phyloP scores from a whole-genome alignment of 2,329 filamentous ascomycete genomes.

The Rutstroemia sydowiana region DNA sequence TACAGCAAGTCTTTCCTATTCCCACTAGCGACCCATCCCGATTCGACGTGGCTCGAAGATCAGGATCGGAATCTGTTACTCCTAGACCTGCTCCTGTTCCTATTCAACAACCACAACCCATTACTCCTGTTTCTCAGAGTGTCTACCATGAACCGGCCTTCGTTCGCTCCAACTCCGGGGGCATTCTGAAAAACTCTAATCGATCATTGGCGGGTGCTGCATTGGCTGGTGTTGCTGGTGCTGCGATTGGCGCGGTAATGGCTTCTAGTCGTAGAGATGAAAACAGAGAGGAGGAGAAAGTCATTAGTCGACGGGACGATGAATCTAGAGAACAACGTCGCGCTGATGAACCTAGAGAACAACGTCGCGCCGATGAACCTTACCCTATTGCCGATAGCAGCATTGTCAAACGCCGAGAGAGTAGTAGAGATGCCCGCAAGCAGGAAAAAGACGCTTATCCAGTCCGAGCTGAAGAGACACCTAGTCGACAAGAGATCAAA shows the following conservation, averaged over 20 bases:
- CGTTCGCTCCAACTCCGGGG: conserved; percentile 25
- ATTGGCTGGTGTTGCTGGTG: conserved; percentile 42
- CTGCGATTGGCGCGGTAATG: conserved; percentile 41
- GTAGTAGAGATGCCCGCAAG: conserved; percentile 16
- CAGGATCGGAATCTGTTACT: conserved; percentile 37
- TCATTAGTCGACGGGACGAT: conserved; percentile 14
- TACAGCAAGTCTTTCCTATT: conserved; percentile 61
- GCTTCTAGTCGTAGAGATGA: conserved; percentile 32
- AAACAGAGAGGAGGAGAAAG: conserved; percentile 6
- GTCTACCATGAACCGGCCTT: conserved; percentile 49
- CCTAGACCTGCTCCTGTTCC: conserved; percentile 53
- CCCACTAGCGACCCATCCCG: conserved; percentile 57
- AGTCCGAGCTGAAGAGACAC: conserved; percentile 19
- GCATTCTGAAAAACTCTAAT: conserved; percentile 28
- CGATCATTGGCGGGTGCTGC: conserved; percentile 38
- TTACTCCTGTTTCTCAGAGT: conserved; percentile 61
- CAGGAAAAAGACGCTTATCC: conserved; percentile 20
- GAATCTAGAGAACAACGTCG: conserved; percentile 14
- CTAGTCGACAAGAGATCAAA: conserved; percentile 24
- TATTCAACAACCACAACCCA: conserved; percentile 80
- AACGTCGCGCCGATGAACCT: conserved; percentile 4
- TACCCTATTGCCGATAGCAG: conserved; percentile 12
- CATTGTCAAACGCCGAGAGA: conserved; percentile 16
- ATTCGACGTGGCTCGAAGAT: conserved; percentile 50
- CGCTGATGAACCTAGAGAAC: conserved; percentile 13